These are phyloP conservation scores for Irpex sp. DNA, from an alignment of 1,284 basidiomycete species.

Conservation along the genomic window DNA sequence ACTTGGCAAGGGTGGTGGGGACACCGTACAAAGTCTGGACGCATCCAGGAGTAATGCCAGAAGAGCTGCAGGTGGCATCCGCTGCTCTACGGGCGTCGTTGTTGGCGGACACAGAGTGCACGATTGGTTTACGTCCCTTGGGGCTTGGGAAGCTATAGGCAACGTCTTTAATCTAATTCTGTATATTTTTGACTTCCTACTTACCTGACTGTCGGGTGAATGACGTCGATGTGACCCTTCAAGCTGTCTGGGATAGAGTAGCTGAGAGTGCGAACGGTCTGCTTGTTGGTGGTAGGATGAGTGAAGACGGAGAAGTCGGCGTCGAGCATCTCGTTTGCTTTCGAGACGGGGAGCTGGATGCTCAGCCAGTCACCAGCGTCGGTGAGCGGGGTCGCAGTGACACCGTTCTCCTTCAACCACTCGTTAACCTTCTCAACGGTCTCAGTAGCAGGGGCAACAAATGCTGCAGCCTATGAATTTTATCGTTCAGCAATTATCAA, in stretches of 20 bases:
- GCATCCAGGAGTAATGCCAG: conserved; percentile 48
- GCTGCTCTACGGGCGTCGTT: neutral
- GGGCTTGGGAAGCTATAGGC: conserved; percentile 17
- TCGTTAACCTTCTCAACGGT: conserved; percentile 30
- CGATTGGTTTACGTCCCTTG: conserved; percentile 12
- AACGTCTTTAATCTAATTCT: too few relatives aligned
- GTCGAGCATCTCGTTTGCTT: conserved; percentile 34
- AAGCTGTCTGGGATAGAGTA: conserved; percentile 37
- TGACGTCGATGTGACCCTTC: conserved; percentile 31
- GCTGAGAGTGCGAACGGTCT: conserved; percentile 31
- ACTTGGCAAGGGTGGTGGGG: conserved; percentile 37
- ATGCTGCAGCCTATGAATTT: conserved; percentile 29
- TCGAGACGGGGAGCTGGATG: conserved; percentile 32
- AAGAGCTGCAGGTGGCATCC: conserved; percentile 27
- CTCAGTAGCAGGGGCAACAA: conserved; percentile 30
- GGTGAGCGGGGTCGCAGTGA: conserved; percentile 26
- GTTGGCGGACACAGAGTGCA: conserved; percentile 10
- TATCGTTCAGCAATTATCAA: conserved; percentile 9
- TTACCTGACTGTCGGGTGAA: conserved; percentile 35
- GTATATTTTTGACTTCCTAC: neutral
- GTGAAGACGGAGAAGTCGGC: conserved; percentile 34
- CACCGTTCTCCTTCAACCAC: conserved; percentile 32
- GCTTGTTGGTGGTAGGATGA: conserved; percentile 26
- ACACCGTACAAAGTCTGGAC: conserved; percentile 48
- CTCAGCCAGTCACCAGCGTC: conserved; percentile 37